phyloP scores from a whole-genome alignment of 129 eudicot genomes.

The Heracleum sosnowskyi region DNA sequence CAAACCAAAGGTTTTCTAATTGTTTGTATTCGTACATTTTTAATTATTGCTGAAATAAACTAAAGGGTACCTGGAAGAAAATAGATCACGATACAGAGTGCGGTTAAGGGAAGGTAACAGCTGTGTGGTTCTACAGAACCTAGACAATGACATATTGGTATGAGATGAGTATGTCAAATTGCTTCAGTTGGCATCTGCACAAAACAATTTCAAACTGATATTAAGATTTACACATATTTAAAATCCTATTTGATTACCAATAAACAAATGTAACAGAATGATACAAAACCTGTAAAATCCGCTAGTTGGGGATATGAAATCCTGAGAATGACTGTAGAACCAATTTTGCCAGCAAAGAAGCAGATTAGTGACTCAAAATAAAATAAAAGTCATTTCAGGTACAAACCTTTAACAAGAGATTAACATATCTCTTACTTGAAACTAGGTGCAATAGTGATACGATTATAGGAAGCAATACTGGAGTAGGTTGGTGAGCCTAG shows the following conservation, averaged over 20 bases:
- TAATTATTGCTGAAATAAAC: background rate
- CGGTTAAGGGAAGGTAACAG: constrained; percentile 25
- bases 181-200: constrained; percentile 9
- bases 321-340: background rate
- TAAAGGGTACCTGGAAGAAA: constrained; percentile 30
- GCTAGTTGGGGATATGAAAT: background rate
- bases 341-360: background rate
- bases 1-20: background rate
- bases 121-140: constrained; percentile 38
- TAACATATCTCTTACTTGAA: background rate
- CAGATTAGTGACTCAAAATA: background rate
- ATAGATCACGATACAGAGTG: constrained; percentile 22
- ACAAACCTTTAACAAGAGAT: background rate
- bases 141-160: constrained; percentile 38
- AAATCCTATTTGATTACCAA: background rate
- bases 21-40: too few relatives aligned
- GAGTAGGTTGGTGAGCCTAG: background rate
- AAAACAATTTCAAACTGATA: background rate
- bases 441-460: background rate
- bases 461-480: too few relatives aligned
- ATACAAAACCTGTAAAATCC: background rate
- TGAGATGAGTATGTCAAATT: constrained; percentile 2
- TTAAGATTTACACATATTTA: background rate
- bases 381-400: background rate
- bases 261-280: background rate